A percentile compares a stretch with the other conserved stretches of the same genome.
These are phyloP conservation scores for Parastagonospora nodorum DNA, from an alignment of 2,329 filamentous ascomycete genomes.

Conservation along the genomic window DNA sequence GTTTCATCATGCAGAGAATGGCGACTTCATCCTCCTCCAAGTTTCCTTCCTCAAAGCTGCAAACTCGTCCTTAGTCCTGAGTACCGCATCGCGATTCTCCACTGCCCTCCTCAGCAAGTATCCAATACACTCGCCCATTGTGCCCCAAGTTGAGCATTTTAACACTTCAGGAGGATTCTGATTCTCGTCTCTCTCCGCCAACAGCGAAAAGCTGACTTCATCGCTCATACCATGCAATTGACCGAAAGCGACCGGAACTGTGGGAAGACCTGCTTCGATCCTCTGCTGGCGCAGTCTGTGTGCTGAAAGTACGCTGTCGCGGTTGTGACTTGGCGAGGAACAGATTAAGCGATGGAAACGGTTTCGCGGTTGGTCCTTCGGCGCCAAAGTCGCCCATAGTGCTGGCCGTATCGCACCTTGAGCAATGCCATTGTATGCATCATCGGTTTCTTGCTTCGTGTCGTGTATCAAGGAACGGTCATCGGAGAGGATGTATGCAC, in stretches of 20 bases:
- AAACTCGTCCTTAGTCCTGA: slow-evolving; percentile 48
- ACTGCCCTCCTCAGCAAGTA: slow-evolving; percentile 65
- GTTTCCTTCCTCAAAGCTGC: slow-evolving; percentile 31
- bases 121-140: slow-evolving; percentile 75
- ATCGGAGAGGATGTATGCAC: slow-evolving; percentile 61
- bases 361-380: slow-evolving; percentile 12
- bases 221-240: slow-evolving; percentile 97
- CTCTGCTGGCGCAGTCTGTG: slow-evolving; percentile 54
- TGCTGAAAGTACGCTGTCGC: slow-evolving; percentile 66
- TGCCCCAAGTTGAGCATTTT: slow-evolving; percentile 64
- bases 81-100: slow-evolving; percentile 65
- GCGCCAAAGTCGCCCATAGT: slow-evolving; percentile 30
- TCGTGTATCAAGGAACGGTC: slow-evolving; percentile 57
- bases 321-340: slow-evolving; percentile 87
- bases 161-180: slow-evolving; percentile 54
- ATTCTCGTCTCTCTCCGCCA: slow-evolving; percentile 25
- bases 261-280: slow-evolving; percentile 44
- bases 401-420: slow-evolving; percentile 51
- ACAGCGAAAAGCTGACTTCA: slow-evolving; percentile 69
- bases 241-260: slow-evolving; percentile 65
- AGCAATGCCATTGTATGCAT: slow-evolving; percentile 71
- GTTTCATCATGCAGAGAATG: slow-evolving; percentile 1
- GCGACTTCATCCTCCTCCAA: slow-evolving; percentile 16
- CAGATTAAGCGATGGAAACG: slow-evolving; percentile 57
- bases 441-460: slow-evolving; percentile 60